phyloP scores from a whole-genome alignment of 257 asterid species.

The Eucommia ulmoides region DNA sequence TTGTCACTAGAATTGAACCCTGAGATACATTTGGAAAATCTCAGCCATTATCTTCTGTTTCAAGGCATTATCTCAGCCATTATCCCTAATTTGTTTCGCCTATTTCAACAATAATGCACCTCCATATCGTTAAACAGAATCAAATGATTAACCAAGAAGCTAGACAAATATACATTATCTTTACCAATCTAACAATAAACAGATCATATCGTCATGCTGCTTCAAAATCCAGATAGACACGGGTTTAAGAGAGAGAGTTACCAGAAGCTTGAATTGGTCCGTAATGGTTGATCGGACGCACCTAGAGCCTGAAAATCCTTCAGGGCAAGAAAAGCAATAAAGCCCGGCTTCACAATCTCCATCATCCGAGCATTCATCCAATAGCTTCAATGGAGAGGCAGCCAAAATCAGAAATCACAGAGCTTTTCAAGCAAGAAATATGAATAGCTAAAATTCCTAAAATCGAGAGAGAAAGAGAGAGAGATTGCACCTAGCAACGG shows the following conservation, averaged over 20 bases:
- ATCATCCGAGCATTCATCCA: slow-evolving; percentile 37
- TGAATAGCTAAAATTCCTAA: neutral
- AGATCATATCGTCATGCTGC: too few species aligned
- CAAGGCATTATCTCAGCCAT: slow-evolving; percentile 35
- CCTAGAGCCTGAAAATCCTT: slow-evolving; percentile 30
- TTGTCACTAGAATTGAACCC: slow-evolving; percentile 41
- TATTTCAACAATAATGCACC: slow-evolving; percentile 18
- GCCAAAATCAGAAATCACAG: neutral
- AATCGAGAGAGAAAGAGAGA: too few species aligned
- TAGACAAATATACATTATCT: too few species aligned
- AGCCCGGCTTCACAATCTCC: slow-evolving; percentile 52
- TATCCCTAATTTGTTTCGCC: slow-evolving; percentile 47
- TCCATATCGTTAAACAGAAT: neutral
- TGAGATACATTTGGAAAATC: too few species aligned
- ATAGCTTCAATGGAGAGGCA: slow-evolving; percentile 20
- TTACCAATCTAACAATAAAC: too few species aligned
- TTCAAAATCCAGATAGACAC: too few species aligned
- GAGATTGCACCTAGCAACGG: slow-evolving; percentile 21
- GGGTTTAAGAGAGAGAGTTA: slow-evolving; percentile 10
- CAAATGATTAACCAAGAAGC: slow-evolving; percentile 52
- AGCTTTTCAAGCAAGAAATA: too few species aligned
- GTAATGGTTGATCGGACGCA: slow-evolving; percentile 74
- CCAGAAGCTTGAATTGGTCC: slow-evolving; percentile 48
- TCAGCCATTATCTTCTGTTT: slow-evolving; percentile 53
- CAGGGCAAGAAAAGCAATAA: slow-evolving; percentile 37